phyloP scores from a whole-genome alignment of 805 yeast species.

The Wickerhamomyces rabaulensis region DNA sequence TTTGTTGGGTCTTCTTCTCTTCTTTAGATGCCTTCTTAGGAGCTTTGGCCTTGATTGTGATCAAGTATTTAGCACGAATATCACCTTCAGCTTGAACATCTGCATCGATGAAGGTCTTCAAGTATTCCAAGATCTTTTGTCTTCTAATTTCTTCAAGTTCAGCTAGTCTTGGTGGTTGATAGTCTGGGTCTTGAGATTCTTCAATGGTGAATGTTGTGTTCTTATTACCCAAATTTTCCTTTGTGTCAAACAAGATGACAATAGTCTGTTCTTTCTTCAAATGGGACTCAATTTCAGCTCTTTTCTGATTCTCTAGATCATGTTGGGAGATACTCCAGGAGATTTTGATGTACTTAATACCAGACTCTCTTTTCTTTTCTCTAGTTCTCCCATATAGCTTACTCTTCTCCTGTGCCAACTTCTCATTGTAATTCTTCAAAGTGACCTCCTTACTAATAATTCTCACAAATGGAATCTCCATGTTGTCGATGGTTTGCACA shows the following conservation, averaged over 20 bases:
- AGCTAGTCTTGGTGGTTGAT: conserved; percentile 15
- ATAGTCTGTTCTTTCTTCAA: conserved; percentile 37
- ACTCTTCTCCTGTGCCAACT: conserved; percentile 14
- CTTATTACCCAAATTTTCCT: conserved; percentile 16
- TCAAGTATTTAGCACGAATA: conserved; percentile 18
- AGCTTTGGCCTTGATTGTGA: conserved; percentile 24
- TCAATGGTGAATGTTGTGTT: conserved; percentile 4
- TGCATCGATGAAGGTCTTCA: conserved; percentile 25
- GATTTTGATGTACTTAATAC: conserved; percentile 42
- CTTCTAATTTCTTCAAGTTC: conserved; percentile 32
- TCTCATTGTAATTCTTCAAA: conserved; percentile 26
- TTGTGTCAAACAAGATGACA: conserved; percentile 36
- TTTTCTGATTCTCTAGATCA: conserved; percentile 49
- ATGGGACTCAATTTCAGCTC: conserved; percentile 41
- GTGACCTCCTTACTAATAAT: conserved; percentile 14
- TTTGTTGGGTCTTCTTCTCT: conserved; percentile 6
- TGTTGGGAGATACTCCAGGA: conserved; percentile 53
- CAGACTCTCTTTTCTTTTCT: conserved; percentile 24
- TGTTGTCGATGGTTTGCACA: conserved; percentile 7
- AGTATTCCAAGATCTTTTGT: conserved; percentile 24
- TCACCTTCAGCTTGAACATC: conserved; percentile 26
- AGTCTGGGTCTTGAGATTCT: conserved; percentile 9
- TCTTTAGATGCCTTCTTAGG: conserved; percentile 14
- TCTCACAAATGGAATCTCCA: conserved; percentile 10
- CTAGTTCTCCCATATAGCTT: conserved; percentile 22